These are phyloP conservation scores for Alternaria triticina DNA, from an alignment of 2,329 filamentous ascomycete species.

Conservation along the genomic window DNA sequence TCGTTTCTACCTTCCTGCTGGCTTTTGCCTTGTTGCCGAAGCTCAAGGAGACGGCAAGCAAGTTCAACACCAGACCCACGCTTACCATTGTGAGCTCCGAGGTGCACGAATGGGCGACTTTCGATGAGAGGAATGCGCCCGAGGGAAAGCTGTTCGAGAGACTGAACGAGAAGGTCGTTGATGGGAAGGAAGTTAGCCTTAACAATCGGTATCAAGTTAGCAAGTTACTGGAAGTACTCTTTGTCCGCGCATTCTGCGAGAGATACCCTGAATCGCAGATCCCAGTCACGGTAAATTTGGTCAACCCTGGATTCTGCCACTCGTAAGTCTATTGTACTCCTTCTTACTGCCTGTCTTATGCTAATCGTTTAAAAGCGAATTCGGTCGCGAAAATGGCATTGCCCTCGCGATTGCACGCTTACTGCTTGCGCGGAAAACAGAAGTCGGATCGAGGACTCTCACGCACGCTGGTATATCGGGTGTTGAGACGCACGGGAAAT, in stretches of 20 bases:
- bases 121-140: conserved; percentile 30
- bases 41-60: conserved; percentile 28
- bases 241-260: conserved; percentile 30
- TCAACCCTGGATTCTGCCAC: conserved; percentile 46
- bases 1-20: conserved; percentile 49
- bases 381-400: conserved; percentile 24
- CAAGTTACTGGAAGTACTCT: conserved; percentile 44
- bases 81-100: conserved; percentile 44
- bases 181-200: conserved; percentile 15
- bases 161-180: conserved; percentile 23
- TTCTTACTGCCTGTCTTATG: neutral
- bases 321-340: conserved; percentile 24
- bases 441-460: conserved; percentile 51
- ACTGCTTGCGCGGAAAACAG: conserved; percentile 45
- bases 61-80: conserved; percentile 32
- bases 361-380: conserved; percentile 14
- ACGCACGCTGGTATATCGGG: conserved; percentile 48
- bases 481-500: conserved; percentile 50
- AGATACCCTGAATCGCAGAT: conserved; percentile 16
- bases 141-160: conserved; percentile 37
- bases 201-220: conserved; percentile 31
- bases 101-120: conserved; percentile 36
- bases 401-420: conserved; percentile 17
- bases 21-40: conserved; percentile 36
- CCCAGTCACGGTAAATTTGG: conserved; percentile 40